phyloP scores from a whole-genome alignment of 2,329 filamentous ascomycete genomes.

The Podosphaera fusca region DNA sequence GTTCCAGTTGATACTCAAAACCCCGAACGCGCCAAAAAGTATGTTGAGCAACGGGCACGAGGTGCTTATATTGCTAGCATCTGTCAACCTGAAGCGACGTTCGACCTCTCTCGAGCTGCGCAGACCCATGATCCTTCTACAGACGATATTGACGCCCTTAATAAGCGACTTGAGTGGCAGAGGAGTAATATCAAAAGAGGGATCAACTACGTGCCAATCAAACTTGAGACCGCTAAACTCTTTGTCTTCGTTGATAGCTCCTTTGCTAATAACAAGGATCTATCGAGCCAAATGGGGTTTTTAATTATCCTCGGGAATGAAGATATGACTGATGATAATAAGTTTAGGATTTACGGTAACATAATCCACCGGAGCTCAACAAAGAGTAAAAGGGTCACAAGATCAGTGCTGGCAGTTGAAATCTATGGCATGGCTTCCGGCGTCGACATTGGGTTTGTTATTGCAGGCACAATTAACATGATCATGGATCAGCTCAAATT shows the following conservation, averaged over 20 bases:
- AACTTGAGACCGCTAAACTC: not conserved
- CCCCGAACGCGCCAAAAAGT: not conserved
- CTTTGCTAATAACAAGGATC: not conserved
- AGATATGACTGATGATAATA: not conserved
- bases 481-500: no score
- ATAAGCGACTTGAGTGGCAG: slow-evolving; percentile 1
- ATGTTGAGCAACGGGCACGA: not conserved
- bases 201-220: not conserved
- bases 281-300: not conserved
- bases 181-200: not conserved
- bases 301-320: not conserved
- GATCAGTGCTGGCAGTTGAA: not conserved
- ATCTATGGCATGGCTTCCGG: no score
- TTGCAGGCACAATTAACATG: no score
- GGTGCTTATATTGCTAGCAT: not conserved
- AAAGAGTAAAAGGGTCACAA: not conserved
- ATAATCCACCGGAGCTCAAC: not conserved
- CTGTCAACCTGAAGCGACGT: not conserved
- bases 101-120: not conserved
- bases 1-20: not conserved
- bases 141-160: not conserved
- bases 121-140: not conserved
- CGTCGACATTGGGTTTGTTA: no score
- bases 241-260: slow-evolving; percentile 1
- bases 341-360: not conserved